Evolutionary conservation across 768 basidiomycete genomes (phyloP), one percentile per base, ranked within the genome.

Genomic region (Daedalea quercina): DNA sequence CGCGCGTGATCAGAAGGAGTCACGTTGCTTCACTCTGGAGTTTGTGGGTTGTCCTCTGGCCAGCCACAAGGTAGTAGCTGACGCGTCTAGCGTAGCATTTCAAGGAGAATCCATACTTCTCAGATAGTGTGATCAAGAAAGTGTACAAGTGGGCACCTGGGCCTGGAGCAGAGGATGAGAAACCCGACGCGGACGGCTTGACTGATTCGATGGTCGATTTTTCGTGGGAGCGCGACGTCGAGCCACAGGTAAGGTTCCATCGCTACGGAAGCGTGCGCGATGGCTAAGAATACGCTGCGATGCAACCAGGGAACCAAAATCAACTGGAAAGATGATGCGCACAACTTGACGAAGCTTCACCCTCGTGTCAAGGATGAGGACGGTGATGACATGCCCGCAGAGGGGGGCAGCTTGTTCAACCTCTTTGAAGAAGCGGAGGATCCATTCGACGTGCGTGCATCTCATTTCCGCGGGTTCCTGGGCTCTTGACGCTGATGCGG

Each of bases 371-470:
- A 65, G 28, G 82, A 74, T 47, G 82, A 81, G 9, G 79, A 78
- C 23, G 87, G 86, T 17, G 78, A 80, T 23, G 84, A 85, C 28
- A 59, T 77, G 50, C 71, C 76, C 40, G 74, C 78, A 23, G 90
- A 93, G 46, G 69, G 77, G 46, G 90, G 90, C 52, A 89, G 84
- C 63, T 90, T 93, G 74, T 93, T 93, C 78, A 90, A 91, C 72
- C 85, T 87, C 64, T 91, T 93, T 56, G 90, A 87, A 68, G 63
- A 76, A 55, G 73, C 75, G 11, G 63, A 71, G 35, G 90, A 91
- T 63, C 76, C 79, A 13, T 78, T 74, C 55, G 86, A 90, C 57
- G 90, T 90, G 65, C 72, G 80, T 51, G 22, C 31, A 43, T 4
- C 13, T 20, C 31, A 23, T 51, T 11, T 31, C 28, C 28, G 28